Evolutionary conservation across 176 grass and related monocot genomes (phyloP), one percentile per base, ranked within the genome.

Genomic region (Musa itinerans): DNA sequence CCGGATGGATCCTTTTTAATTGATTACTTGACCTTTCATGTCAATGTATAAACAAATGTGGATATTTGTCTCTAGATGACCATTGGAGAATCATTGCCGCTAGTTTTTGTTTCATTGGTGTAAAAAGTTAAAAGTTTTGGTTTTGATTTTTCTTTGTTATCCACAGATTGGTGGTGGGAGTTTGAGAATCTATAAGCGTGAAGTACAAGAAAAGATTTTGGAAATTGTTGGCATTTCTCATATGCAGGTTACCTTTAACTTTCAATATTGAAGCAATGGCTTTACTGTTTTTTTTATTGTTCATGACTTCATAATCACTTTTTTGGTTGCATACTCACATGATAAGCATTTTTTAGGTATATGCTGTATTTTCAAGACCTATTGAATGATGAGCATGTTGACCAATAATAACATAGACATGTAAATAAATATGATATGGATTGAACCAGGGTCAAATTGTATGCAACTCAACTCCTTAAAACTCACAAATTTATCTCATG

Each of bases 181-280:
- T 79, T 84, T 98, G 78, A 93, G 90, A 85, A 98, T 98, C 62
- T 93, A 91, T 65, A 98, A 93, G 71, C 89, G 84, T 72, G 90
- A 91, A 85, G 75, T 93, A 81, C 94, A 98, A 48, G 82, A 91
- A 86, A 93, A 82, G 77, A 89, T 98, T 82, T 90, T 98, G 74
- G 88, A 98, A 78, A 93, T 98, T 67, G 70, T 93, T 0, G 90
- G 94, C 19, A 88, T 98, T 73, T 89, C 90, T 64, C 80, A 69
- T 71, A 81, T 87, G 50, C 84, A 93, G 94, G 94, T 98, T 26
- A 63, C 16, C 49, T 55, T 81, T 48, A 27, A 26, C 11, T 52
- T 23, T 21, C 5, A 10, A 20, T 72, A 27, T 29, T 76, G 10
- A 63, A 78, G 17, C 5, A 57, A 23, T 6, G 58, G 50, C 1